Evolutionary conservation across 805 yeast genomes (phyloP).

Genomic region (Candida odintsovae): DNA sequence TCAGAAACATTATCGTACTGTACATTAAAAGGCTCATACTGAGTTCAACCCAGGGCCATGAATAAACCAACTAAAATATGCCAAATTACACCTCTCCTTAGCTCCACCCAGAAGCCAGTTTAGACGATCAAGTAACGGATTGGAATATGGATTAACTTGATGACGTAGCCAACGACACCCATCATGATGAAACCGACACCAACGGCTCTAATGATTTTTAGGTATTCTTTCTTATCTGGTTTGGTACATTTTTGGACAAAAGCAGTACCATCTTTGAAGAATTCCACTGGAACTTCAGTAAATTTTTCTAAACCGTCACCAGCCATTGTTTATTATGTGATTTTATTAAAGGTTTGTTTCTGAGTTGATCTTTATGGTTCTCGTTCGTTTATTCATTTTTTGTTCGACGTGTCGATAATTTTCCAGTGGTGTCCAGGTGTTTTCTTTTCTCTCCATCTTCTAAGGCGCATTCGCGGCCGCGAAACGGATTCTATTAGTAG

Average conservation of each 20-base stretch:
- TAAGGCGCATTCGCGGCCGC: neutral
- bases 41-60: neutral
- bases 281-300: constrained; percentile 84
- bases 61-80: neutral
- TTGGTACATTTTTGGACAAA: constrained; percentile 90
- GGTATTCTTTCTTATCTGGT: constrained; percentile 84
- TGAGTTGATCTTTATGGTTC: neutral
- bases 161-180: constrained; percentile 96
- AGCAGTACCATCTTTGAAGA: constrained; percentile 84
- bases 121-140: constrained; percentile 92
- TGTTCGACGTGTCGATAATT: constrained; percentile 1
- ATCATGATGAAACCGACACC: constrained; percentile 96
- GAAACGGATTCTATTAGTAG: too few relatives aligned
- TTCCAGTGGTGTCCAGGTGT: constrained; percentile 5
- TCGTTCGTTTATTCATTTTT: neutral
- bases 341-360: neutral
- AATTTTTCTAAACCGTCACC: constrained; percentile 68
- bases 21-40: constrained; percentile 1
- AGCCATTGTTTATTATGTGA: constrained; percentile 22
- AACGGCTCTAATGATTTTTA: constrained; percentile 87
- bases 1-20: neutral
- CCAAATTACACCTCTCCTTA: neutral
- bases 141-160: constrained; percentile 91
- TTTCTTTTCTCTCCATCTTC: too few relatives aligned
- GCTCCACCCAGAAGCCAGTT: constrained; percentile 10